Evolutionary conservation across 2,329 filamentous ascomycete species (phyloP), one percentile per base, ranked within the genome.

Genomic region (Hymenoscyphus scutula): DNA sequence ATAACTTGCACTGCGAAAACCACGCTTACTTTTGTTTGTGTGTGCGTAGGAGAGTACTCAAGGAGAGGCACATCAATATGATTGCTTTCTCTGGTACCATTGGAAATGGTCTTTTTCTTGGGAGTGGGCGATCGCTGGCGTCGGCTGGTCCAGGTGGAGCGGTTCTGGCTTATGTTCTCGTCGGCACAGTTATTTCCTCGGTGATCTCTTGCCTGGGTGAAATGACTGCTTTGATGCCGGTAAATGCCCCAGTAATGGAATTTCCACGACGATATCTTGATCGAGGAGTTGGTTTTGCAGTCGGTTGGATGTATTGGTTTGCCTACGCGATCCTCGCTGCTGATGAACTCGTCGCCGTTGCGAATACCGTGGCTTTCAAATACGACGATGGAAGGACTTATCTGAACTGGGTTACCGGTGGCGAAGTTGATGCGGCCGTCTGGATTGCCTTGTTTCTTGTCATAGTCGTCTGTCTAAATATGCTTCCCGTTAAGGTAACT

Each of bases 31-130:
- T n/a, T n/a, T n/a, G n/a, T n/a, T n/a, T n/a, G 19, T 45, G n/a
- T 48, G 58, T 56, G 59, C 30, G 10, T 55, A 78, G 77, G 76
- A 73, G 77, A 69, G 74, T 76, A 5, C 65, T 79, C 55, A 73
- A 73, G 48, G 77, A 78, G 64, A 70, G 76, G 48, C 77, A 79
- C 51, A 77, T 78, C 63, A 79, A 77, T 64, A 79, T 78, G 77
- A 79, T 79, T 64, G 76, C 77, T 32, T 78, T 79, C 61, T 78
- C 77, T 59, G 77, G 77, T 75, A 77, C 72, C 57, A 74, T 66
- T 41, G 25, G 55, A 25, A 57, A 57, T 51, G 58, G 58, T 10
- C 70, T 79, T 5, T 79, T 79, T 59, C 71, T 79, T 23, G 76
- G 76, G 23, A 76, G 74, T 65, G 77, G 77, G 5, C 72, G 67